Evolutionary conservation across 768 basidiomycete species (phyloP).

Genomic region (Boletus rufocinnamomeus): DNA sequence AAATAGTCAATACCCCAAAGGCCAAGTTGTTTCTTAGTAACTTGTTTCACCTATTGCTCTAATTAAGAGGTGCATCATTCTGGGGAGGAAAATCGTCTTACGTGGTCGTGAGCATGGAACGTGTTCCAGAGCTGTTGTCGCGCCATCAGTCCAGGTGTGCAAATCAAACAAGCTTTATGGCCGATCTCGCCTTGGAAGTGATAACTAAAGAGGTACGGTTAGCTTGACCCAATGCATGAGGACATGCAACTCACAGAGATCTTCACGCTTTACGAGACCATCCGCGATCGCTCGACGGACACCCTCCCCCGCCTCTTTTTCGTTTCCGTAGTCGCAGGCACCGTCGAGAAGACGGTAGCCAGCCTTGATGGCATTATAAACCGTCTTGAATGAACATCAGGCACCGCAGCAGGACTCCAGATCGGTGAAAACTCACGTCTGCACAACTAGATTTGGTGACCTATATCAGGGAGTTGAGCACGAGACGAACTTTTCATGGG

Average conservation of each 20-base stretch:
- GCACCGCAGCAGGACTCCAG: neutral
- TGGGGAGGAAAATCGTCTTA: constrained; percentile 32
- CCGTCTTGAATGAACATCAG: constrained; percentile 47
- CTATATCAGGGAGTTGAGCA: constrained; percentile 34
- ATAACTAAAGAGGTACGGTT: constrained; percentile 52
- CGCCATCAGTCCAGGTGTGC: constrained; percentile 7
- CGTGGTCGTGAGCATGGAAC: constrained; percentile 79
- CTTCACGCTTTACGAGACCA: constrained; percentile 84
- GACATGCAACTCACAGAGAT: constrained; percentile 61
- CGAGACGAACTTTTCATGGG: neutral
- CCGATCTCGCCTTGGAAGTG: constrained; percentile 66
- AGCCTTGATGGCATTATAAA: constrained; percentile 82
- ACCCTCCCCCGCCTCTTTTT: constrained; percentile 81
- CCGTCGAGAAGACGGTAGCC: constrained; percentile 89
- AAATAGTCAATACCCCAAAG: constrained; percentile 88
- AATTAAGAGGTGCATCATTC: neutral
- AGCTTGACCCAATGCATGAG: neutral
- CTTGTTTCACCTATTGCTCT: constrained; percentile 49
- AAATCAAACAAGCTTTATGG: neutral
- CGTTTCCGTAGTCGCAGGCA: constrained; percentile 87
- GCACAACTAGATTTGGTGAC: constrained; percentile 62
- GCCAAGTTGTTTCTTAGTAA: constrained; percentile 63
- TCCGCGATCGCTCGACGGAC: constrained; percentile 75
- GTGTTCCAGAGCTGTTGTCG: constrained; percentile 80
- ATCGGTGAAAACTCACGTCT: constrained; percentile 43